Conservation (phyloP, 2,329 filamentous ascomycete species). For the Fusarium tjaetaba region DNA sequence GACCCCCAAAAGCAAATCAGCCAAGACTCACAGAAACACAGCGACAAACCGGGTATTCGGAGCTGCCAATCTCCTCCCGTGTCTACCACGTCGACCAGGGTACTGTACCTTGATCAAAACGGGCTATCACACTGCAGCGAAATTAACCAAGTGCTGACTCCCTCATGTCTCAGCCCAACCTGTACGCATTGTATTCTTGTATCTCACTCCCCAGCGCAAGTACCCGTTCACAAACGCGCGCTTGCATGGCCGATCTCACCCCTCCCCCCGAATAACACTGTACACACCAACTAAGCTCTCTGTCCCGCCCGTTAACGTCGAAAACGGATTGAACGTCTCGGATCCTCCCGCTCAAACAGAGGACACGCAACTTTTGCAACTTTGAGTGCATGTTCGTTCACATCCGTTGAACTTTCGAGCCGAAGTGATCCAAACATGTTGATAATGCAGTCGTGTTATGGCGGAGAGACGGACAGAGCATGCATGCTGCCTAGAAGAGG, state of each 20-base stretch:
- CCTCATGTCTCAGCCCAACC: neutral
- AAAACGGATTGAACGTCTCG: neutral
- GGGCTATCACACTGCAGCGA: neutral
- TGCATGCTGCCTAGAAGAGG: neutral
- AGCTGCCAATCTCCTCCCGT: neutral
- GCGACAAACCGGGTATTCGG: neutral
- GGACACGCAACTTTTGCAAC: accelerated
- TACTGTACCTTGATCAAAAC: neutral
- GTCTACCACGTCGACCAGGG: neutral
- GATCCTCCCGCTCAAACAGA: neutral
- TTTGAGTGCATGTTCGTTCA: accelerated
- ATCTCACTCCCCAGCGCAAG: neutral
- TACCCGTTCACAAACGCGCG: neutral
- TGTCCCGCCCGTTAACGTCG: neutral
- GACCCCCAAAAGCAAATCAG: neutral
- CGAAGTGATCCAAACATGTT: neutral
- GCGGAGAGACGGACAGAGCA: neutral
- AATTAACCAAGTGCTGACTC: neutral
- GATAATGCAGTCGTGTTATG: neutral
- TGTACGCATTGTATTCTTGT: neutral
- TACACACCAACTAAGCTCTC: neutral
- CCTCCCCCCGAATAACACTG: neutral
- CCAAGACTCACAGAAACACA: neutral
- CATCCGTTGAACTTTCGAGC: accelerated
- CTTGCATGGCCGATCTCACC: neutral